Evolutionary conservation across 306 rosid species (phyloP).

Genomic region (Inga leiocalycina): DNA sequence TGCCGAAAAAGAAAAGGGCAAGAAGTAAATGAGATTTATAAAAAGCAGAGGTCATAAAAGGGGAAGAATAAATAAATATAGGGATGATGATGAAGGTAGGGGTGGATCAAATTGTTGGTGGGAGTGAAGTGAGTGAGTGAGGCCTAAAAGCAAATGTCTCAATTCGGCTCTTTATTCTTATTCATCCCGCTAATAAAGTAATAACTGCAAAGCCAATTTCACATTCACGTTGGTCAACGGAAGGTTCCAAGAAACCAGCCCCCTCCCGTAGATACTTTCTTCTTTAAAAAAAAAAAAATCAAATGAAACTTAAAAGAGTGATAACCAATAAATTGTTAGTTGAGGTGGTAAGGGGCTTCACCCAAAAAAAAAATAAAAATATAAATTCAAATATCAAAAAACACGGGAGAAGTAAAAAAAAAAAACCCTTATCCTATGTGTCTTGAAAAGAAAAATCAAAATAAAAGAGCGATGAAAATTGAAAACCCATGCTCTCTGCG

Average conservation of each 20-base stretch:
- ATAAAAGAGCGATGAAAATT: background rate
- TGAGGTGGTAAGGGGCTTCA: too few species aligned
- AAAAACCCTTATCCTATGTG: too few species aligned
- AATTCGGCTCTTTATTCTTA: background rate
- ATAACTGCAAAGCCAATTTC: background rate
- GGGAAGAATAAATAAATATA: background rate
- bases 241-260: background rate
- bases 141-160: background rate
- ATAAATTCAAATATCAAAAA: rapidly evolving
- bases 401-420: too few species aligned
- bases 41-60: background rate
- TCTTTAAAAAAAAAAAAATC: too few species aligned
- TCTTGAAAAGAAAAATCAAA: too few species aligned
- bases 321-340: too few species aligned
- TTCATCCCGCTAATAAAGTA: background rate
- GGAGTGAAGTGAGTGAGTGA: background rate
- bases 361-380: too few species aligned
- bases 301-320: too few species aligned
- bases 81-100: background rate
- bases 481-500: background rate
- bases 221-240: background rate
- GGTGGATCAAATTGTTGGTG: background rate
- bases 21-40: background rate
- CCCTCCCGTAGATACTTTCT: background rate
- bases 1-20: background rate